Base-by-base conservation (phyloP, 345 rosid genomes). In the Citrus reticulata region DNA sequence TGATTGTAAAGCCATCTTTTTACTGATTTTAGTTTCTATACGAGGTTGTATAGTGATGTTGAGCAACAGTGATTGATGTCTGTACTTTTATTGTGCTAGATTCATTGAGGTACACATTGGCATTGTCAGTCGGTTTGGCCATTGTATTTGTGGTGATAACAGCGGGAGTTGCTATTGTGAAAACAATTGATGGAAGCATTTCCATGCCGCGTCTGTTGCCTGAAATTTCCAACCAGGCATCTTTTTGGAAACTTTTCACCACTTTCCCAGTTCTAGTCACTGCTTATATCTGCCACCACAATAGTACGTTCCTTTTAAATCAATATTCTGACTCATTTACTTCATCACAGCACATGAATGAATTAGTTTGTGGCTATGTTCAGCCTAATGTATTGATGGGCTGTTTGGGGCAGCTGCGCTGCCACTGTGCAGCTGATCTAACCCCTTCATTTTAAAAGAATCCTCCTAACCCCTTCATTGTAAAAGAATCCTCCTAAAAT, bases 191-290 rank as follows among this genome's bases (percentile, higher is more conserved):
- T 70, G 92, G 92, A 68, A 78, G 86, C 77, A 83, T 85, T 51
- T 71, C 77, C 66, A 80, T 87, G 88, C 93, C 92, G 9, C 85
- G 78, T 25, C 67, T 91, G 77, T 77, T 86, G 85, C 92, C 95
- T 10, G 24, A 86, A 78, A 80, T 90, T 32, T 81, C 39, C 1
- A 83, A 85, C 34, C 91, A 89, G 81, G 88, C 87, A 19, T 87
- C 91, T 2, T 90, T 90, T 78, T 90, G 95, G 93, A 88, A 87
- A 86, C 90, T 91, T 69, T 91, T 88, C 72, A 91, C 93, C 13
- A 79, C 91, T 19, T 80, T 88, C 30, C 93, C 93, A 55, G 80
- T 90, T 46, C 6, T 91, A 17, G 93, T 91, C 78, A 90, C 95
- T 57, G 91, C 93, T 70, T 91, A 81, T 79, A 87, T 90, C 75